phyloP scores from a whole-genome alignment of 2,329 filamentous ascomycete genomes.

The Pestalotiopsis fici region DNA sequence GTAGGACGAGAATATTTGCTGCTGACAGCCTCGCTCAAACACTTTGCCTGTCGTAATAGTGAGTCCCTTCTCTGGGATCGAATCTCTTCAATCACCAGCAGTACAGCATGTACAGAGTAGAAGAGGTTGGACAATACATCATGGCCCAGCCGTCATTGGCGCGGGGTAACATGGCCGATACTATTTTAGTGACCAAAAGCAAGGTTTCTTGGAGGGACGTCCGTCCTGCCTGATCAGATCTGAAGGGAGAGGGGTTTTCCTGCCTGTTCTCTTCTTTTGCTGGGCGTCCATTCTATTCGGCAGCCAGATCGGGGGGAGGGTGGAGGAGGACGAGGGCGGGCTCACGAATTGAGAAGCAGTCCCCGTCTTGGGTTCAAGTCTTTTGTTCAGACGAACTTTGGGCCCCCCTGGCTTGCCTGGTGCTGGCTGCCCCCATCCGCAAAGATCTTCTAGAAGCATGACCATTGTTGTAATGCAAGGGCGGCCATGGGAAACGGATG shows the following conservation, averaged over 20 bases:
- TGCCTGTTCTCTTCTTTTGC: background rate
- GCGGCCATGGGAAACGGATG: background rate
- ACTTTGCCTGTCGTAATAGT: background rate
- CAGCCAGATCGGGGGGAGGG: background rate
- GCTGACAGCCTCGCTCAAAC: background rate
- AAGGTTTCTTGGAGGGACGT: background rate
- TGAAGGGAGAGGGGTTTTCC: background rate
- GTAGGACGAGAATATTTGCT: background rate
- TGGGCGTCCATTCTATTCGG: background rate
- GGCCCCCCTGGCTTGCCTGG: background rate
- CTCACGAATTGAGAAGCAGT: no score
- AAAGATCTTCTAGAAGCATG: constrained; percentile 6
- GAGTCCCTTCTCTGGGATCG: background rate
- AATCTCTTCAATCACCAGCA: background rate
- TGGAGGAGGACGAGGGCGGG: no score
- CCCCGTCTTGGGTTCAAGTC: background rate
- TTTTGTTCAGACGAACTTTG: background rate
- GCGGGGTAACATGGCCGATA: constrained; percentile 2
- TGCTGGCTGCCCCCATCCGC: background rate
- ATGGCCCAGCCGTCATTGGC: constrained; percentile 4
- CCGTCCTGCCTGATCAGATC: background rate
- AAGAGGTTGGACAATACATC: constrained; percentile 1
- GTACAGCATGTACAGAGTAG: background rate
- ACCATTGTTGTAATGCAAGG: background rate
- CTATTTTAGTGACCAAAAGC: constrained; percentile 5